Conservation (phyloP, 768 basidiomycete species). For the Holtermannia corniformis region DNA sequence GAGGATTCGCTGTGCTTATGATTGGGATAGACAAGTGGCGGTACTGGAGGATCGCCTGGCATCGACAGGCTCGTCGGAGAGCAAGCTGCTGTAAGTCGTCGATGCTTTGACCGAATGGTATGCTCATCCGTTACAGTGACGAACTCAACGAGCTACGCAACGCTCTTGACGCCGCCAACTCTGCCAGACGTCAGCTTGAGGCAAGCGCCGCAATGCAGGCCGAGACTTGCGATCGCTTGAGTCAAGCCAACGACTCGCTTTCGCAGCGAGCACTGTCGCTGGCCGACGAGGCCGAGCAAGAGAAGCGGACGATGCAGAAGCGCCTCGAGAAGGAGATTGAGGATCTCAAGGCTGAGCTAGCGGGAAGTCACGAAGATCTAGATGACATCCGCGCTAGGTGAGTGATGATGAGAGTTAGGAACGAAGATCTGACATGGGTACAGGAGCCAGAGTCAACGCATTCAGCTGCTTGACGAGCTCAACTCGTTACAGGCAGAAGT, state of each 20-base stretch:
- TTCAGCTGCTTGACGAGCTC: conserved; percentile 71
- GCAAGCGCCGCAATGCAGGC: conserved; percentile 51
- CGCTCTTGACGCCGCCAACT: conserved; percentile 20
- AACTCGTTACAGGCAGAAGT: conserved; percentile 37
- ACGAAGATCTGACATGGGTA: conserved; percentile 37
- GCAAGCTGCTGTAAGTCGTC: conserved; percentile 25
- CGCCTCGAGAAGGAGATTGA: conserved; percentile 44
- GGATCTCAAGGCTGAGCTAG: conserved; percentile 58
- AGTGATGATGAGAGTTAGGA: neutral
- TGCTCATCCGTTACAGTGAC: conserved; percentile 13
- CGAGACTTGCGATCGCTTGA: conserved; percentile 61
- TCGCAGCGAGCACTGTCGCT: conserved; percentile 62
- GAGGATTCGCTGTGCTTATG: too few relatives aligned
- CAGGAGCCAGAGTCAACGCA: conserved; percentile 74
- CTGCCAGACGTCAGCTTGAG: conserved; percentile 29
- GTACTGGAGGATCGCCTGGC: conserved; percentile 35
- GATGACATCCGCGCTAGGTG: conserved; percentile 41
- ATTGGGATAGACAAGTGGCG: conserved; percentile 31
- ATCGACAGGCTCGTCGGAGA: conserved; percentile 28
- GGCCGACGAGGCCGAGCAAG: conserved; percentile 53
- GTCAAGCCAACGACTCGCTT: conserved; percentile 67
- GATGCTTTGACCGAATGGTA: neutral
- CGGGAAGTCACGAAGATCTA: conserved; percentile 54
- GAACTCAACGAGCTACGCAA: conserved; percentile 34
- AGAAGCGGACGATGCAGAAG: conserved; percentile 49